phyloP scores from a whole-genome alignment of 1,284 basidiomycete species.

The Cryptococcus sp. region DNA sequence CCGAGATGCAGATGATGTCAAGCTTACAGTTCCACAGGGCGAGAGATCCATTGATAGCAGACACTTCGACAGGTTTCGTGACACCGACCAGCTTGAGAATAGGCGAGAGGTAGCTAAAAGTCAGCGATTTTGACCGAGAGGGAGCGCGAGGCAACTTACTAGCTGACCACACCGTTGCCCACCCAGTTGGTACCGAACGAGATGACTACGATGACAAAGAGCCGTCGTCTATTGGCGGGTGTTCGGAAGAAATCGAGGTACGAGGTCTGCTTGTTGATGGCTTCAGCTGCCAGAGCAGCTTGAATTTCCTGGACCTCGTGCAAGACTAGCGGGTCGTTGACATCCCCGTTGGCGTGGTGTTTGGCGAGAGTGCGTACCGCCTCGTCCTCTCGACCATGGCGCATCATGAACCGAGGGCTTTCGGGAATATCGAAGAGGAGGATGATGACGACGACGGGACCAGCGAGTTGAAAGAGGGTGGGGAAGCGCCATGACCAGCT shows the following conservation, averaged over 20 bases:
- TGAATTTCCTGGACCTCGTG: conserved; percentile 26
- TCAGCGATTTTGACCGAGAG: neutral
- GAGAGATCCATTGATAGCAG: conserved; percentile 60
- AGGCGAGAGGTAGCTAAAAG: conserved; percentile 59
- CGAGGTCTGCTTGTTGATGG: conserved; percentile 15
- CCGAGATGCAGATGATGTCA: too few relatives aligned
- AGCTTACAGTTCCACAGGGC: conserved; percentile 22
- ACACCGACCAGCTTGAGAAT: conserved; percentile 68
- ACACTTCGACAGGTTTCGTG: conserved; percentile 10
- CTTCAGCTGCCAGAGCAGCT: conserved; percentile 34
- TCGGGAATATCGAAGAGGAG: conserved; percentile 60
- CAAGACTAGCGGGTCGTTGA: conserved; percentile 26
- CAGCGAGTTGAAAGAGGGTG: conserved; percentile 58
- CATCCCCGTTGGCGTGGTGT: conserved; percentile 54
- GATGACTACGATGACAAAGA: conserved; percentile 16
- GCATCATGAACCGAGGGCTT: conserved; percentile 57
- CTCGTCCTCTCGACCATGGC: conserved; percentile 34
- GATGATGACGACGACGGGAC: conserved; percentile 56
- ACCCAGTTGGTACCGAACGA: conserved; percentile 12
- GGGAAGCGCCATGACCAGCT: conserved; percentile 51
- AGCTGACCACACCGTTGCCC: conserved; percentile 55
- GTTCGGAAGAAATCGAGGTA: conserved; percentile 12
- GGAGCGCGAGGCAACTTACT: neutral
- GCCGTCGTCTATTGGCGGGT: conserved; percentile 8
- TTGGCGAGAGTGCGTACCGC: conserved; percentile 54